These are phyloP conservation scores for Aureobasidium lini DNA, from an alignment of 2,329 filamentous ascomycete species.

Conservation along the genomic window DNA sequence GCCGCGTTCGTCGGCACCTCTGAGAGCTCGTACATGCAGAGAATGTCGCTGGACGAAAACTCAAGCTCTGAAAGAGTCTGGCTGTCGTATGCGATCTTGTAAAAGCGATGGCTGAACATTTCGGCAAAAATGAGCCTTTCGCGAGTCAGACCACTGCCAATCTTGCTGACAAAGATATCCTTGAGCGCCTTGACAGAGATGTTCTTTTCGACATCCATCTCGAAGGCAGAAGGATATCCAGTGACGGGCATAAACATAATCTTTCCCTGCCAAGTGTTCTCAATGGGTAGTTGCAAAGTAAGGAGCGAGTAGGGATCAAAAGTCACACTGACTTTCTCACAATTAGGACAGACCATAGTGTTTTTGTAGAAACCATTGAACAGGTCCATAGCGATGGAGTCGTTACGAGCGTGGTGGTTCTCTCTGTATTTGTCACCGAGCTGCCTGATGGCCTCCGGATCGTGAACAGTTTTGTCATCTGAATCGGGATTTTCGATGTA, in stretches of 20 bases:
- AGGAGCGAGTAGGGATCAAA: constrained; percentile 97
- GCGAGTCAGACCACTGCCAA: constrained; percentile 46
- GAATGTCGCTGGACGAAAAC: constrained; percentile 56
- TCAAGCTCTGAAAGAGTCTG: constrained; percentile 60
- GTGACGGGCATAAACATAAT: constrained; percentile 73
- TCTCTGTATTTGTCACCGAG: constrained; percentile 87
- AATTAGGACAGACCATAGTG: constrained; percentile 83
- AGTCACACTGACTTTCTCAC: constrained; percentile 93
- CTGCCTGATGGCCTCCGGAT: constrained; percentile 69
- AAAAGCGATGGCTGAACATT: constrained; percentile 76
- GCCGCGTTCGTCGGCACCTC: constrained; percentile 66
- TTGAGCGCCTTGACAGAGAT: constrained; percentile 62
- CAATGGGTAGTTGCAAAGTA: constrained; percentile 81
- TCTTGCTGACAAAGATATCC: constrained; percentile 35
- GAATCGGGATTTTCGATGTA: constrained; percentile 98
- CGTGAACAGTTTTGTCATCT: constrained; percentile 87
- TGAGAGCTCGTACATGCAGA: constrained; percentile 73
- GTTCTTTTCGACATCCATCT: constrained; percentile 74
- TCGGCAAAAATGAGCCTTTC: constrained; percentile 72
- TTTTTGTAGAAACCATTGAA: constrained; percentile 99
- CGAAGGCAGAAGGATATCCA: constrained; percentile 61
- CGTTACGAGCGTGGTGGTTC: constrained; percentile 85
- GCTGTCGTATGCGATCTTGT: constrained; percentile 72
- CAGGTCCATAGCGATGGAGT: constrained; percentile 89
- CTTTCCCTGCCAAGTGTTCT: constrained; percentile 69